Evolutionary conservation across 257 asterid species (phyloP), one percentile per base, ranked within the genome.

Genomic region (Orobanche coerulescens): DNA sequence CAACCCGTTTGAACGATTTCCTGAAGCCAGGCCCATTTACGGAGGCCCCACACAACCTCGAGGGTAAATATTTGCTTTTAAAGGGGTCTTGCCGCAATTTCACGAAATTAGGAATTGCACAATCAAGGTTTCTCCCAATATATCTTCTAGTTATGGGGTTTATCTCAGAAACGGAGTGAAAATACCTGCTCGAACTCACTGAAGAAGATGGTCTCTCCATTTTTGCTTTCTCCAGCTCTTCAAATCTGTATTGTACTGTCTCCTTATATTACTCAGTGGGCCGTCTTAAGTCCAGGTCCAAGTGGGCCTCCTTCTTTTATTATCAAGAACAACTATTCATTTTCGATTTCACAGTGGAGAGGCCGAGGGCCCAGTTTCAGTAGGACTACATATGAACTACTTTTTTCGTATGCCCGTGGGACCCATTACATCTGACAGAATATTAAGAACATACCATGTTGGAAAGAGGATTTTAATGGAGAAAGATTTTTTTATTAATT

Each of bases 41-140:
- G 61, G 85, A 68, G 78, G 86, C 86, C 79, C 84, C 59, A 75
- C 94, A 76, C 78, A 79, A 61, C 58, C 77, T 75, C 14, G 79
- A 69, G 5, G 71, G 70, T 62, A 73, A 73, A 73, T 75, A 62
- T 55, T 67, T 75, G 69, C 25, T 67, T 64, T 69, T 77, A 64
- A 53, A 66, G 66, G 80, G 76, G 67, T 40, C 62, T 49, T 48
- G 46, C 11, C 40, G 82, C 66, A 87, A 76, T 69, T 80, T 85
- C 75, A 80, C 51, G 68, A 71, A 75, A 40, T 58, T 54, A 46
- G 81, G 77, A 58, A 62, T 47, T 30, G 70, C 76, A 68, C 71
- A 13, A 70, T 73, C 58, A 28, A 59, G 74, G 39, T 62, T 72
- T 71, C 78, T 65, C 69, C 75, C 80, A 62, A 65, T 67, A 55